Conservation (phyloP, 1,284 basidiomycete genomes). For the Phylloporus sp. region DNA sequence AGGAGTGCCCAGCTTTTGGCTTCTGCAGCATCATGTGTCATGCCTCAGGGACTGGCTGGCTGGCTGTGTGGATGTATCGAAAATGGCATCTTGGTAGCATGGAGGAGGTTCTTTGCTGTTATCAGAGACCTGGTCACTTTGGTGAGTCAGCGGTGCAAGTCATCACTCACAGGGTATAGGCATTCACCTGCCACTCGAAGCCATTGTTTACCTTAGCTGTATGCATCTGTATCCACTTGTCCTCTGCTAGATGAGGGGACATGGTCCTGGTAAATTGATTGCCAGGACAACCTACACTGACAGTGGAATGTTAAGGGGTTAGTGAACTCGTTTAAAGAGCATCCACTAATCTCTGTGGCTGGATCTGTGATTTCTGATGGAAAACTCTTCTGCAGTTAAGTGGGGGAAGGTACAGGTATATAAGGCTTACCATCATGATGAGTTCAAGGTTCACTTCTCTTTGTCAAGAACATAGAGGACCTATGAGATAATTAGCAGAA, state of each 20-base stretch:
- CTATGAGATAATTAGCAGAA: slow-evolving; percentile 8
- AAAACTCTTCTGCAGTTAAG: not conserved
- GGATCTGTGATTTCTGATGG: not conserved
- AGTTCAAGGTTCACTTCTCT: not conserved
- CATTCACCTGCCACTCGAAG: slow-evolving; percentile 3
- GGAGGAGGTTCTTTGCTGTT: slow-evolving; percentile 12
- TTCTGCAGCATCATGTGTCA: too few relatives aligned
- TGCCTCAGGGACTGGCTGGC: not conserved
- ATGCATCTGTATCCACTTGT: not conserved
- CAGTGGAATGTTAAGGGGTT: too few relatives aligned
- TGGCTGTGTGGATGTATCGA: not conserved
- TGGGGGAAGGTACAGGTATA: not conserved
- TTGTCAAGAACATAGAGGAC: not conserved
- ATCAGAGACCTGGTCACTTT: not conserved
- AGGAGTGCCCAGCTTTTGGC: too few relatives aligned
- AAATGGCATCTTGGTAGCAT: slow-evolving; percentile 18
- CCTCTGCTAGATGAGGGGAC: not conserved
- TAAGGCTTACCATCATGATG: not conserved
- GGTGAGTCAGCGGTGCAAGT: not conserved
- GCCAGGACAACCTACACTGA: too few relatives aligned
- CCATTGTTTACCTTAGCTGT: not conserved
- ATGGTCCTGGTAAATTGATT: not conserved
- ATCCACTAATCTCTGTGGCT: slow-evolving; percentile 5
- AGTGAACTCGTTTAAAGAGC: too few relatives aligned
- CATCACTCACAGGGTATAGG: slow-evolving; percentile 9